A percentile compares a stretch with the other conserved stretches of the same genome.
Evolutionary conservation across 176 grass and related monocot species (phyloP).

Genomic region (Juncus inflexus): DNA sequence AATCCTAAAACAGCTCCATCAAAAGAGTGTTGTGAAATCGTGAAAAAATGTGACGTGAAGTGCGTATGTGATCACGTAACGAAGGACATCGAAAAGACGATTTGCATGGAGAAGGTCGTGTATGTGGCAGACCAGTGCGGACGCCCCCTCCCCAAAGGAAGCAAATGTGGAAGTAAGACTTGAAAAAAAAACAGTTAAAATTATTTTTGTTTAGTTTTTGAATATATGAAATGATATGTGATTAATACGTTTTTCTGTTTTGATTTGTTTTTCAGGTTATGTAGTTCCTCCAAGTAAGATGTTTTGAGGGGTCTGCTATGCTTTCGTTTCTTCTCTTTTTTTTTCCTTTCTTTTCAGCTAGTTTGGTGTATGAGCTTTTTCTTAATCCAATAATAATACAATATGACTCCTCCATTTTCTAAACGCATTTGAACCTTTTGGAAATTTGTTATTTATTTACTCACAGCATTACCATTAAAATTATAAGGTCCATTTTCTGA

Average conservation of each 20-base stretch:
- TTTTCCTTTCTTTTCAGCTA: neutral
- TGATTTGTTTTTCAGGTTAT: neutral
- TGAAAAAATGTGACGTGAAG: conserved; percentile 4
- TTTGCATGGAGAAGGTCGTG: conserved; percentile 41
- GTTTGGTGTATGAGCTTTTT: neutral
- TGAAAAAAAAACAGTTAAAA: too few relatives aligned
- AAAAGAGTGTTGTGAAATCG: conserved; percentile 6
- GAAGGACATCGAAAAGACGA: neutral
- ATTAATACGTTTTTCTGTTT: neutral
- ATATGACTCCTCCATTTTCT: too few relatives aligned
- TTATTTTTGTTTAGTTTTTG: neutral
- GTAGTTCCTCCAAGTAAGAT: neutral
- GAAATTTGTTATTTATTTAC: too few relatives aligned
- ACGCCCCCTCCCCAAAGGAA: neutral
- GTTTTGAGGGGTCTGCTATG: neutral
- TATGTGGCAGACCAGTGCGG: conserved; percentile 2
- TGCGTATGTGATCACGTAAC: conserved; percentile 36
- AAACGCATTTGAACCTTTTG: too few relatives aligned
- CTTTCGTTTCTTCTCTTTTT: neutral
- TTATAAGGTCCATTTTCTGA: too few relatives aligned
- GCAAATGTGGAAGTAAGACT: conserved; percentile 8
- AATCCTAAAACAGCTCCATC: conserved; percentile 31
- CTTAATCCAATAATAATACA: too few relatives aligned
- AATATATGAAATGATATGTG: neutral
- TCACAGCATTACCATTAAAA: too few relatives aligned